Base-by-base conservation (phyloP, 1,284 basidiomycete species). In the Pyrrhoderma noxium region DNA sequence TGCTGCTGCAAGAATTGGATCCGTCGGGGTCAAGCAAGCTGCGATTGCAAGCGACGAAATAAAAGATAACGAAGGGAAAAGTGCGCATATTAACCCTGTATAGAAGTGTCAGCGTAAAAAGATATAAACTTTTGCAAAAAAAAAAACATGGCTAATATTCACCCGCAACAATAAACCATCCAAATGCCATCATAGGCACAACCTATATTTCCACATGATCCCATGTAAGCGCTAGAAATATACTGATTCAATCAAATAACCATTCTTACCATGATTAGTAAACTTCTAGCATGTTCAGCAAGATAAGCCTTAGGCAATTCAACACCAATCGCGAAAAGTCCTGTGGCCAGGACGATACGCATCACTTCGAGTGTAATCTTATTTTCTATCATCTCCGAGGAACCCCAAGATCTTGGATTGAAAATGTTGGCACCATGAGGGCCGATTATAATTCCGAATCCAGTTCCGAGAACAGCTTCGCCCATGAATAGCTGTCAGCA, bases 11-110 rank as follows among this genome's bases (percentile, higher is more conserved):
- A 85, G 82, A 50, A 88, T 84, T 0, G 94, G 94, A 68, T 98
- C 94, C 2, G 93, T 97, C 0, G 94, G 94, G 0, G 93, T 96
- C 22, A 96, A 75, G 58, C 89, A 93, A 0, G 94, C 90, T 1
- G 93, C 86, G 49, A 97, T 82, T 38, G 84, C 87, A 9, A 96
- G 76, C n/a, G 82, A 78, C 0, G 88, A 86, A 9, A 89, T 70
- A 61, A 80, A 86, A 50, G 73, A 72, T 44, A 93, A 69, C 0
- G 67, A 67, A 0, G 88, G 87, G 57, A 94, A 85, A 13, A 94
- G 65, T 1, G 64, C 75, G 59, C 74, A 77, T 43, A 93, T 75
- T 45, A 90, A 62, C 0, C 66, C 79, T 79, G 58, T 45, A 13
- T 48, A 40, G 38, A 46, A 37, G 19, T 1, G 9, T 37, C 35